These are phyloP conservation scores for Setaria italica DNA, from an alignment of 202 grass and related monocot species.

Conservation along the genomic window DNA sequence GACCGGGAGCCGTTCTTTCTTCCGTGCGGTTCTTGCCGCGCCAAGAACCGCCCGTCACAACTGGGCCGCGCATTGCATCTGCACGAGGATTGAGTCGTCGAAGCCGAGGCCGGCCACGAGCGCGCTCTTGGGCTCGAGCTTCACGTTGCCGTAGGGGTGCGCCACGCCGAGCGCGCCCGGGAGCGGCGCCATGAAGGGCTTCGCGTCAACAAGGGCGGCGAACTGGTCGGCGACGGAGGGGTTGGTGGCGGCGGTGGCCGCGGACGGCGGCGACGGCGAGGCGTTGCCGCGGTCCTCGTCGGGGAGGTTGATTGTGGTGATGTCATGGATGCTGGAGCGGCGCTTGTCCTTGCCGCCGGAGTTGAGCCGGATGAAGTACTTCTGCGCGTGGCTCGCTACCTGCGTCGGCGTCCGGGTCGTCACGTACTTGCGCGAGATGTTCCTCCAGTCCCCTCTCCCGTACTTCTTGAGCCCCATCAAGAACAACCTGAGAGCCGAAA, in stretches of 20 bases:
- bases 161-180: neutral
- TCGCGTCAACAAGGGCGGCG: constrained; percentile 52
- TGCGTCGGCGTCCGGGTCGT: constrained; percentile 89
- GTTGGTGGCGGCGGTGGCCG: constrained; percentile 25
- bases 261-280: constrained; percentile 46
- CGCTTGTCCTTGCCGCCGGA: constrained; percentile 93
- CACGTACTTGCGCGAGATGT: constrained; percentile 91
- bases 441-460: constrained; percentile 90
- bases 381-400: constrained; percentile 96
- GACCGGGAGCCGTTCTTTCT: neutral
- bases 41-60: constrained; percentile 51
- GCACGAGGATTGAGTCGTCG: constrained; percentile 51
- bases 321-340: constrained; percentile 98
- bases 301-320: constrained; percentile 84
- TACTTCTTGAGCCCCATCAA: constrained; percentile 90
- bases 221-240: constrained; percentile 49
- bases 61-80: constrained; percentile 59
- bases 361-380: constrained; percentile 89
- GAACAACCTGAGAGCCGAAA: constrained; percentile 60
- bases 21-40: constrained; percentile 19
- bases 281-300: constrained; percentile 48
- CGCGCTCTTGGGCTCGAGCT: constrained; percentile 57
- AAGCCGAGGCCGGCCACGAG: constrained; percentile 33
- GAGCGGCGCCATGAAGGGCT: constrained; percentile 50
- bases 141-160: constrained; percentile 59